Conservation (phyloP, 805 yeast genomes). For the Yamadazyma kitorensis region DNA sequence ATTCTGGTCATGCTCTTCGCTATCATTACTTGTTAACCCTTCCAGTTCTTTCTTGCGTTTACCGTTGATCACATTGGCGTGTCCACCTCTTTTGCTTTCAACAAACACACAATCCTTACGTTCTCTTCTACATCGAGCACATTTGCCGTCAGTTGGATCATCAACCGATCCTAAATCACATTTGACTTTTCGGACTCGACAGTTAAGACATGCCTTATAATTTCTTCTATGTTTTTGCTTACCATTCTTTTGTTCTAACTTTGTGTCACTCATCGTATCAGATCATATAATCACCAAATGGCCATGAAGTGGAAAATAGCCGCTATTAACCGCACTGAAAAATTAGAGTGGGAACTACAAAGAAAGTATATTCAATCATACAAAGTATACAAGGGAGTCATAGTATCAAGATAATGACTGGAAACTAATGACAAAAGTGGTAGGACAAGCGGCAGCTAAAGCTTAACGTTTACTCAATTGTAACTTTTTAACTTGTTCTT, state of each 20-base stretch:
- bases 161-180: conserved; percentile 82
- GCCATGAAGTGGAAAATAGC: conserved; percentile 5
- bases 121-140: conserved; percentile 82
- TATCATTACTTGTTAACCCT: not conserved
- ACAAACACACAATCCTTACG: conserved; percentile 74
- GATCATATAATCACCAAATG: too few relatives aligned
- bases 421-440: not conserved
- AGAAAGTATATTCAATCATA: too few relatives aligned
- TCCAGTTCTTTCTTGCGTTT: conserved; percentile 39
- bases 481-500: conserved; percentile 68
- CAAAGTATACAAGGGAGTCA: too few relatives aligned
- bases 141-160: conserved; percentile 74
- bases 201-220: conserved; percentile 81
- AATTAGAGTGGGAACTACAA: too few relatives aligned
- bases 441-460: too few relatives aligned
- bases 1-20: not conserved
- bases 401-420: too few relatives aligned
- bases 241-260: not conserved
- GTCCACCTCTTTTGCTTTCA: conserved; percentile 33
- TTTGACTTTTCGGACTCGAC: conserved; percentile 78
- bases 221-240: conserved; percentile 59
- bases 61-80: conserved; percentile 36
- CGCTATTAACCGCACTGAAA: conserved; percentile 12
- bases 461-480: conserved; percentile 31
- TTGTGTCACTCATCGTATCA: too few relatives aligned